A percentile compares a stretch with the other conserved stretches of the same genome.
These are phyloP conservation scores for Lasiosphaeria ovina DNA, from an alignment of 495 filamentous ascomycete genomes.

Conservation along the genomic window DNA sequence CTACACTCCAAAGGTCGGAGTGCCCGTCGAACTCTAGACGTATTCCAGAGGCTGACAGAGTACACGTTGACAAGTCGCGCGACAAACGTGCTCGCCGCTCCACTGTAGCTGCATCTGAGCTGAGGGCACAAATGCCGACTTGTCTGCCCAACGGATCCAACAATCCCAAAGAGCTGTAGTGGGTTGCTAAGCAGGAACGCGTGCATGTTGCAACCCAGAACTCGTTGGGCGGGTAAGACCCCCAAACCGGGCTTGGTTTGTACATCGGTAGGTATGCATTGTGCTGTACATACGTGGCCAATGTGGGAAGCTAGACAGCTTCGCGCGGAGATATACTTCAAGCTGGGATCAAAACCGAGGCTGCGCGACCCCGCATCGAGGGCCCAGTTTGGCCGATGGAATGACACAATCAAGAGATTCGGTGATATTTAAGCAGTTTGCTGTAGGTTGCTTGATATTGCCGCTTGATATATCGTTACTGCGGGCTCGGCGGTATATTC, in stretches of 20 bases:
- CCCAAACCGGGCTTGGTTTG: not conserved
- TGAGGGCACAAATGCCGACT: not conserved
- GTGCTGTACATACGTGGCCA: not conserved
- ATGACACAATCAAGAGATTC: too few species aligned
- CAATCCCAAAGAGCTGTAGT: not conserved
- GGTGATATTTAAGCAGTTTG: too few species aligned
- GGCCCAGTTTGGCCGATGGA: too few species aligned
- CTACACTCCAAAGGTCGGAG: too few species aligned
- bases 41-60: too few species aligned
- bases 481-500: too few species aligned
- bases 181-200: not conserved
- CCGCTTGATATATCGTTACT: too few species aligned
- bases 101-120: slow-evolving; percentile 4
- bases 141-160: not conserved
- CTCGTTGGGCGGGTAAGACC: not conserved
- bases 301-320: not conserved
- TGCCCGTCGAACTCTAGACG: too few species aligned
- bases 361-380: not conserved
- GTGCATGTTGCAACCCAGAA: not conserved
- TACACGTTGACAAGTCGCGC: too few species aligned
- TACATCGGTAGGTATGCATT: not conserved
- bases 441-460: too few species aligned
- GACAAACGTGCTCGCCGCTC: not conserved
- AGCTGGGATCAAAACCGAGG: slow-evolving; percentile 5
- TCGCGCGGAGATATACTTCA: slow-evolving; percentile 1